Evolutionary conservation across 1,284 basidiomycete genomes (phyloP), one percentile per base, ranked within the genome.

Genomic region (Malassezia globosa): DNA sequence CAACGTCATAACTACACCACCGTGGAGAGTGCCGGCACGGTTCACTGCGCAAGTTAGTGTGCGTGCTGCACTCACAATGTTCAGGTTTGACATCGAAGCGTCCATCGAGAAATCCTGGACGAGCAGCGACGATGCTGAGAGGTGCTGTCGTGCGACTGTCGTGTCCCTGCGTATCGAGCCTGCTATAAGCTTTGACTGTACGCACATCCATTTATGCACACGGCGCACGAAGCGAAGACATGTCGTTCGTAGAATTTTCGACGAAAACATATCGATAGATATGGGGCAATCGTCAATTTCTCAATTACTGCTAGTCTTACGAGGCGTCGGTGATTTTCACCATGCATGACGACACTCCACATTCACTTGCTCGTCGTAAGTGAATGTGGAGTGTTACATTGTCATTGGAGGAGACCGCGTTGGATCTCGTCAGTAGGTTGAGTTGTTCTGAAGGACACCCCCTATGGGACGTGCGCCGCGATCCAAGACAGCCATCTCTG

Each of bases 1-100:
- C 16, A 92, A 73, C 1, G 85, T 85, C 63, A 85, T 73, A 60
- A 89, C 81, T 33, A 89, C 76, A 6, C 87, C 87, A 10, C 87
- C 87, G 62, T 90, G 87, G 7, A 85, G 81, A 61, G 77, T 60
- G 7, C 57, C 54, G 10, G 68, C 57, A 14, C 67, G 58, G 35
- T 70, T 70, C 39, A 70, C 43, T 50, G 36, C 25, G 26, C 35
- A 6, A 40, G 37, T 23, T 6, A 27, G 6, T 18, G 21, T 24
- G 19, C 10, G 7, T 10, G 16, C 6, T n/a, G 5, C 11, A 35
- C 48, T n/a, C 23, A 50, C 48, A 41, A 44, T 70, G 66, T 26
- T 61, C 53, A 2, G 42, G 7, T 6, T 40, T 48, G 37, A 70
- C 62, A 6, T 19, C 25, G 35, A 69, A 58, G 7, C 51, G 34